Base-by-base conservation (phyloP, 2,329 filamentous ascomycete genomes). In the Thermoascus crustaceus region DNA sequence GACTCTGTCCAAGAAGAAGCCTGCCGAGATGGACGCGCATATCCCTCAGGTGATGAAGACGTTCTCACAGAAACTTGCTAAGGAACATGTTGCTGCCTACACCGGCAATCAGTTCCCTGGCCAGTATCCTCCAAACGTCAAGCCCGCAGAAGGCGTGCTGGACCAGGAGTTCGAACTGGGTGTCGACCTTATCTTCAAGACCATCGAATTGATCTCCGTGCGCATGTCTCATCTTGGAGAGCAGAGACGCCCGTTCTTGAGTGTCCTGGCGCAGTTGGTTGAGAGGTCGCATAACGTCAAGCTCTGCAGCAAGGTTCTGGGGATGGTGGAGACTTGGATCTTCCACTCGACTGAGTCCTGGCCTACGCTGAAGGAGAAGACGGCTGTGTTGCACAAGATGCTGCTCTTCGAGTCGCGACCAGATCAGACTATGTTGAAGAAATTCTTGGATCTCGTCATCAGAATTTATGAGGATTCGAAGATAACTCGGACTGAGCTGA, bases 301-400 rank as follows among this genome's bases (percentile, higher is more conserved):
- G 13, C 73, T 99, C 5, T 96, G 91, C 60, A 82, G 85, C 52
- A 94, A 94, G 65, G 88, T 98, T 36, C 68, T 99, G 18, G 78
- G 82, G 33, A 89, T 98, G 76, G 89, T 95, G 3, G 89, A 96
- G 57, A 76, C 73, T 20, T 99, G 93, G 93, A 85, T 98, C 4
- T 98, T 99, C 68, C 78, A 86, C 46, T 91, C 86, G 0, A 88
- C 86, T 39, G 91, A 94, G 44, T 91, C 87, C 2, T 95, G 91
- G 73, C 91, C 91, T 0, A 98, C 91, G 0, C 72, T 98, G 1
- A 99, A 99, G 60, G 93, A 98, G 63, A 98, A 98, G 68, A 96
- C 89, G 0, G 93, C 93, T 1, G 91, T 99, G 1, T 67, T 99
- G n/a, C 88, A 94, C 52, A 99, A 98, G 66, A 99, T 99, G 91